Conservation (phyloP, 257 asterid genomes). For the Solanum clarkiae region DNA sequence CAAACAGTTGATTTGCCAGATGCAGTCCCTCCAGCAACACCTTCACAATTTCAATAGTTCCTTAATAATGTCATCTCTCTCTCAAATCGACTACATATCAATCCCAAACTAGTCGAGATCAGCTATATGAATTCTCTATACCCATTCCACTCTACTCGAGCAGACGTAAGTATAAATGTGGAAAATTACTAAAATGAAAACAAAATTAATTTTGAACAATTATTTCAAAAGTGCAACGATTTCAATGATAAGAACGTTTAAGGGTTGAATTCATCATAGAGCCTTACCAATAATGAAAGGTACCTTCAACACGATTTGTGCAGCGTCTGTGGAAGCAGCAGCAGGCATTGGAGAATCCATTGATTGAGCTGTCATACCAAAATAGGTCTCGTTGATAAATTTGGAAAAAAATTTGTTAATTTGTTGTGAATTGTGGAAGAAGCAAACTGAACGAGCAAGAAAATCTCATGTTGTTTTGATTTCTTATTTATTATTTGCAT, state of each 20-base stretch:
- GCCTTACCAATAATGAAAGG: slow-evolving; percentile 66
- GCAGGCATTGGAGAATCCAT: slow-evolving; percentile 23
- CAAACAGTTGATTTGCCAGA: slow-evolving; percentile 96
- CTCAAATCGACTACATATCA: not conserved
- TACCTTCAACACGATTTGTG: slow-evolving; percentile 27
- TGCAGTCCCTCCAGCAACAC: slow-evolving; percentile 99
- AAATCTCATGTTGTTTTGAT: not conserved
- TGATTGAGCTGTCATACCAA: not conserved
- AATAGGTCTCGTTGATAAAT: too few species aligned
- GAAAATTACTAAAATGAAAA: not conserved
- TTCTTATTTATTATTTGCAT: not conserved
- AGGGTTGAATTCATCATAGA: not conserved
- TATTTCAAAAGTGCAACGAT: not conserved
- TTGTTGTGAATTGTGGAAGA: not conserved
- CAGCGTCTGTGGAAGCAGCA: slow-evolving; percentile 8
- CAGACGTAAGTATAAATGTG: not conserved
- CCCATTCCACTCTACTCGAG: not conserved
- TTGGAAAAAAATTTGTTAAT: not conserved
- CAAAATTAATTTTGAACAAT: not conserved
- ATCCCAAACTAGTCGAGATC: not conserved
- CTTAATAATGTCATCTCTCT: not conserved
- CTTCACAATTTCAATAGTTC: slow-evolving; percentile 15
- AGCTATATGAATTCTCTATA: not conserved
- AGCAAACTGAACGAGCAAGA: slow-evolving; percentile 4
- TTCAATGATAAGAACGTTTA: not conserved